Conservation (phyloP, 1,139 yeast genomes). For the Zygoascus meyerae region DNA sequence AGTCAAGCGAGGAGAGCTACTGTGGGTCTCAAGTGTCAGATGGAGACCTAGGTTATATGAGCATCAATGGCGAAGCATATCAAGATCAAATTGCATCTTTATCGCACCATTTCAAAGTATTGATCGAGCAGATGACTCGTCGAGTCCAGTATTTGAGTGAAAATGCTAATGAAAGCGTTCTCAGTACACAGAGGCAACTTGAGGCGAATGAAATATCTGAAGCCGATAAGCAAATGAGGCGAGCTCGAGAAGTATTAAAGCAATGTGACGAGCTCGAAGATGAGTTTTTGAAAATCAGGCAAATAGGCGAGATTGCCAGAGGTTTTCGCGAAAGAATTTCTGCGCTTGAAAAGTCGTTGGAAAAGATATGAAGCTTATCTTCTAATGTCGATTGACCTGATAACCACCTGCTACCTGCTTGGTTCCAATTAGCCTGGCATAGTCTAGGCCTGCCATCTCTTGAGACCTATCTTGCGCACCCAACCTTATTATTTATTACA, state of each 20-base stretch:
- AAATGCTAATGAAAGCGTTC: conserved; percentile 23
- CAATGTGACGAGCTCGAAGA: conserved; percentile 53
- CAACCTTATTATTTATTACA: not conserved
- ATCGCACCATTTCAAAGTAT: conserved; percentile 13
- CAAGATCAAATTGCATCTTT: conserved; percentile 8
- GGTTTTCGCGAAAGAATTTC: conserved; percentile 38
- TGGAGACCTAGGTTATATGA: not conserved
- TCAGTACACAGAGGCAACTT: conserved; percentile 19
- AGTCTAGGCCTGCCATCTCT: no score
- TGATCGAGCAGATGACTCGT: conserved; percentile 17
- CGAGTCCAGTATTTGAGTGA: conserved; percentile 24
- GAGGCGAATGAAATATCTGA: conserved; percentile 19
- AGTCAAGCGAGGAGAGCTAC: no score
- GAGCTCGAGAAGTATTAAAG: conserved; percentile 40
- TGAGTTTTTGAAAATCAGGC: conserved; percentile 65
- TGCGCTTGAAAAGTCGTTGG: conserved; percentile 15
- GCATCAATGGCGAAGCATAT: conserved; percentile 7
- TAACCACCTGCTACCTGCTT: no score
- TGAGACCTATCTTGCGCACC: no score
- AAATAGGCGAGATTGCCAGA: conserved; percentile 46
- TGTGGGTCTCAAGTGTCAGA: no score
- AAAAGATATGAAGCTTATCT: not conserved
- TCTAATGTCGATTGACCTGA: no score
- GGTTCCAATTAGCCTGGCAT: no score
- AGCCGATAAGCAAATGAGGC: conserved; percentile 41